Conservation (phyloP, 2,329 filamentous ascomycete species). For the Xylariaceae sp. region DNA sequence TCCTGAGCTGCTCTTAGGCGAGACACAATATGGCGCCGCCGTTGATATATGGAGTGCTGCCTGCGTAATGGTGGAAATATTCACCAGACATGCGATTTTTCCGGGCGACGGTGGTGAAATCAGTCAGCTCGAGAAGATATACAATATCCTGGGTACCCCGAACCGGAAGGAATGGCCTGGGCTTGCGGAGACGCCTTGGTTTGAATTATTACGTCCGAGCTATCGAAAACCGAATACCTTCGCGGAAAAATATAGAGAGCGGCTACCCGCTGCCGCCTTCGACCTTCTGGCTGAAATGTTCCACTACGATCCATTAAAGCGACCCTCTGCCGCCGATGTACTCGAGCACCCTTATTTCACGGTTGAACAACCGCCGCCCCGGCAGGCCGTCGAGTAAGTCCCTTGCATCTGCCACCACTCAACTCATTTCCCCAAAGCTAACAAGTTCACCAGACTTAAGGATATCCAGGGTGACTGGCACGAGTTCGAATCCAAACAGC, state of each 20-base stretch:
- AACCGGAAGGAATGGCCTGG: conserved; percentile 81
- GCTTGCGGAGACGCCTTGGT: conserved; percentile 94
- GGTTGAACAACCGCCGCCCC: conserved; percentile 70
- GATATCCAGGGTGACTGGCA: conserved; percentile 93
- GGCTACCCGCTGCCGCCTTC: conserved; percentile 74
- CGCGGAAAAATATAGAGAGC: conserved; percentile 74
- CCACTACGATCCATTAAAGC: conserved; percentile 77
- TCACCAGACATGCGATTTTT: conserved; percentile 89
- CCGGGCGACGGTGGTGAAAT: conserved; percentile 95
- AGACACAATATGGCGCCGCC: conserved; percentile 84
- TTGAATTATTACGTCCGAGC: conserved; percentile 79
- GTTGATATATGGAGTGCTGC: conserved; percentile 97
- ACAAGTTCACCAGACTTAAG: conserved; percentile 55
- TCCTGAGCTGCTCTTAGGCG: conserved; percentile 83
- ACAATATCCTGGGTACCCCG: conserved; percentile 84
- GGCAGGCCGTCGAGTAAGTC: conserved; percentile 76
- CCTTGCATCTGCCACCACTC: neutral
- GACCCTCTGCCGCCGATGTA: conserved; percentile 79
- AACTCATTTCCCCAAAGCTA: conserved; percentile 21
- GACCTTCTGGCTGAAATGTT: conserved; percentile 83
- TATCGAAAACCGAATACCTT: conserved; percentile 72
- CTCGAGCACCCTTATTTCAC: conserved; percentile 86
- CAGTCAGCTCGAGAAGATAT: conserved; percentile 95
- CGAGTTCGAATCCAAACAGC: conserved; percentile 94
- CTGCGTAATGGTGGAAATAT: conserved; percentile 95